Evolutionary conservation across 208 protist species (phyloP), one percentile per base, ranked within the genome.

Genomic region (Acanthamoeba culbertsoni): DNA sequence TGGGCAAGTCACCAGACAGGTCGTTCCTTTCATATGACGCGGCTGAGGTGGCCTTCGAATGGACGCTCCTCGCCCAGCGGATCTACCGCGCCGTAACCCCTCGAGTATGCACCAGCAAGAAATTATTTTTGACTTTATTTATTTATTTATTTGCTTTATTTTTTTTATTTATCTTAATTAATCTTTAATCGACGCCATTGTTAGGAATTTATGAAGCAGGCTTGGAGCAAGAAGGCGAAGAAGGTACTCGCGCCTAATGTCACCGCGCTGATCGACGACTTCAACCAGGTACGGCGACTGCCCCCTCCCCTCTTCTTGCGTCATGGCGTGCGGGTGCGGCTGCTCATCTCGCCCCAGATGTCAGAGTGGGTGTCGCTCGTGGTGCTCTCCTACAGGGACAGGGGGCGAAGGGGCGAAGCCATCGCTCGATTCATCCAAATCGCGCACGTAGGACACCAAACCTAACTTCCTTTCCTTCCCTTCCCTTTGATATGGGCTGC

Each of bases 301-400:
- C 48, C 8, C 48, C 48, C 48, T 23, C 48, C 48, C 48, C 48
- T 55, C 16, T 63, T 55, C 23, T 23, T 26, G 23, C 23, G 26
- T 28, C 7, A 20, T 33, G 53, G n/a, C 57, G n/a, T 63, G n/a
- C 20, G 53, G n/a, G n/a, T n/a, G n/a, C n/a, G n/a, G n/a, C n/a
- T n/a, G n/a, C n/a, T n/a, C 53, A 18, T 59, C 53, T 59, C 53
- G n/a, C 53, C 53, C 53, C 5, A 84, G 73, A 84, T 84, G 73
- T 84, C 73, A n/a, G 73, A 84, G n/a, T 84, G 73, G 73, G 73
- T 84, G 14, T 84, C 73, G 73, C 20, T 84, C 43, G 73, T 84
- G 40, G 73, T 84, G 43, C 73, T 84, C 43, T 84, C 73, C 40
- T 84, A 84, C 73, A 7, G 73, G 23, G 73, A 84, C 31, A 51